Conservation (phyloP, 108 stramenopile genomes). For the Skeletonema grethae region DNA sequence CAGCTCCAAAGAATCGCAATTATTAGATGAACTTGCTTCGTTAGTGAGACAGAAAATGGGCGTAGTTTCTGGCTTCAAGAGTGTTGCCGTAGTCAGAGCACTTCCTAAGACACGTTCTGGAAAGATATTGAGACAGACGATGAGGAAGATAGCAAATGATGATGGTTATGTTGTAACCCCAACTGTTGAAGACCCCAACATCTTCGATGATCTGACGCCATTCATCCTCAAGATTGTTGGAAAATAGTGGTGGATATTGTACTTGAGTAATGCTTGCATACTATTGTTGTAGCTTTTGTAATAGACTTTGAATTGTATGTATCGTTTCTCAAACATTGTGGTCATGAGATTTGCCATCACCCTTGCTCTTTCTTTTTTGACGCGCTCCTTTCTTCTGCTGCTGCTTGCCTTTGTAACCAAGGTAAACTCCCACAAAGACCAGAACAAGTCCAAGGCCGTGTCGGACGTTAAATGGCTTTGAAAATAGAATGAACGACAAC, state of each 20-base stretch:
- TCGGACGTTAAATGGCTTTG: constrained; percentile 43
- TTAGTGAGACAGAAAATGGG: constrained; percentile 69
- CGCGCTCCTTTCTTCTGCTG: background rate
- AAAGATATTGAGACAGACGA: constrained; percentile 67
- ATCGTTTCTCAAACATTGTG: constrained; percentile 24
- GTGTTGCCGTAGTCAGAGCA: constrained; percentile 53
- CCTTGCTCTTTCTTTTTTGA: constrained; percentile 5
- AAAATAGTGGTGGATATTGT: background rate
- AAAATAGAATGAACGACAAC: constrained; percentile 36
- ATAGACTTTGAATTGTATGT: too few relatives aligned
- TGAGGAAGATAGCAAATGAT: constrained; percentile 72
- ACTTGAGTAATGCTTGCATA: background rate
- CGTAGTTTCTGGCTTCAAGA: constrained; percentile 64
- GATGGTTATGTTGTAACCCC: constrained; percentile 61
- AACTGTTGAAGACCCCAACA: constrained; percentile 74
- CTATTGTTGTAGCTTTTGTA: background rate
- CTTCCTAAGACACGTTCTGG: constrained; percentile 86
- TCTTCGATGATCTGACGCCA: constrained; percentile 51
- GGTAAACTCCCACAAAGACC: constrained; percentile 41
- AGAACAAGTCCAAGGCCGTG: constrained; percentile 33
- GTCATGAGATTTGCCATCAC: constrained; percentile 14
- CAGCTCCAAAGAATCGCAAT: background rate
- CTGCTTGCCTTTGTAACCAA: constrained; percentile 27
- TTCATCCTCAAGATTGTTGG: constrained; percentile 29
- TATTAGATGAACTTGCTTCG: constrained; percentile 55